Percentiles rank a stretch among this genome's conserved stretches.
Evolutionary conservation across 495 filamentous ascomycete species (phyloP).

Genomic region (Trichoderma asperelloides): DNA sequence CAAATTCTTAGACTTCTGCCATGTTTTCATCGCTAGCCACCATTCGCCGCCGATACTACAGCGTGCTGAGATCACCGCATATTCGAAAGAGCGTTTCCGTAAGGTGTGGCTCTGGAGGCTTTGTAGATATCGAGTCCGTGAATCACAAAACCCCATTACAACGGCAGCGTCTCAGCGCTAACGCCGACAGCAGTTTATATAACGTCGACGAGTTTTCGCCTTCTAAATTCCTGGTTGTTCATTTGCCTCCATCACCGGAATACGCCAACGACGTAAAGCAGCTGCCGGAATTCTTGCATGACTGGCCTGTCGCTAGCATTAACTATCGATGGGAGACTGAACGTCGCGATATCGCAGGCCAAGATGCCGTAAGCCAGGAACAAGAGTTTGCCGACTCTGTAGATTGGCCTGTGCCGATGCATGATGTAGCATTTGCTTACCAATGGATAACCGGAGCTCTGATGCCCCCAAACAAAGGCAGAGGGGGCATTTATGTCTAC

Average conservation of each 20-base stretch:
- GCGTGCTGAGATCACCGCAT: not conserved
- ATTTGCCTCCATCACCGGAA: not conserved
- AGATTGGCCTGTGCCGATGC: slow-evolving; percentile 39
- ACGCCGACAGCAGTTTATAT: not conserved
- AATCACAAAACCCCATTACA: not conserved
- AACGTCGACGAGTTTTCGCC: not conserved
- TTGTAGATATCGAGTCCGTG: not conserved
- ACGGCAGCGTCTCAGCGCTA: not conserved
- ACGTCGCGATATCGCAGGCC: not conserved
- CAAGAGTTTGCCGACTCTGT: slow-evolving; percentile 9
- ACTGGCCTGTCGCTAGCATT: slow-evolving; percentile 8
- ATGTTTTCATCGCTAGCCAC: slow-evolving; percentile 6
- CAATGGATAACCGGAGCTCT: slow-evolving; percentile 33
- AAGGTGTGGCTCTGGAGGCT: not conserved
- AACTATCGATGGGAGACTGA: slow-evolving; percentile 8
- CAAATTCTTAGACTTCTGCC: slow-evolving; percentile 15
- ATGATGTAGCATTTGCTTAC: slow-evolving; percentile 39
- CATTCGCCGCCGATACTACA: not conserved
- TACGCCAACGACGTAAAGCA: not conserved
- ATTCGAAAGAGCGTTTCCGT: not conserved
- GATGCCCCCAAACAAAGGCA: slow-evolving; percentile 13
- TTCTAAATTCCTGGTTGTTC: not conserved
- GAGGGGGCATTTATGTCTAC: slow-evolving; percentile 36
- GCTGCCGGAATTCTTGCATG: not conserved
- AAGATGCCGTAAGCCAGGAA: not conserved